Evolutionary conservation across 352 stramenopile genomes (phyloP), one percentile per base, ranked within the genome.

Genomic region (Plasmopara muralis): DNA sequence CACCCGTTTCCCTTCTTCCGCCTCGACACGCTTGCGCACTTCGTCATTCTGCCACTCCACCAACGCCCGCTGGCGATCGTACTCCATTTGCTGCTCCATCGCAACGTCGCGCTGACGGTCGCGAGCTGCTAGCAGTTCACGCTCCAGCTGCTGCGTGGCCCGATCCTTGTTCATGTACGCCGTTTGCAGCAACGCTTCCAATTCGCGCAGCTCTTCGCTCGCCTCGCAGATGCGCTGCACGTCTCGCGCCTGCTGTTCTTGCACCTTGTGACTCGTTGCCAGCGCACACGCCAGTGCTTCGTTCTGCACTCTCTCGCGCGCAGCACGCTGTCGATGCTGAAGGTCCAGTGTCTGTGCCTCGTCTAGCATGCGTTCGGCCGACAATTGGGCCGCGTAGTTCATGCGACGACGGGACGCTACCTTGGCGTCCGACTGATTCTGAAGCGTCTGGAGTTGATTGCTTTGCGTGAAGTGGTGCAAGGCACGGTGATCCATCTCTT

Each of bases 141-240:
- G 70, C 63, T 97, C 86, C 50, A 95, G 67, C 48, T 96, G 81
- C 68, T 97, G 90, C 50, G 74, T 80, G 2, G 87, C 86, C 31
- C 90, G 71, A 49, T 97, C 88, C 63, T 96, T 97, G 66, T 97
- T 96, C 66, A 97, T 83, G 68, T 97, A 97, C 25, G 88, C 90
- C 53, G 87, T 90, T 56, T 95, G 89, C n/a, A 97, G 70, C 50
- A 93, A 81, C 30, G 62, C 35, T 57, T 97, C 83, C 31, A 97
- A 76, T 37, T 96, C 83, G 41, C 87, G 86, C 9, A 97, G 69
- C 59, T 97, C 90, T 51, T 94, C 83, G 56, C 78, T 93, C 14
- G 78, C 74, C 47, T 96, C 85, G 57, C 86, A 96, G 55, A 97
- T 96, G 43, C 83, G 76, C 65, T 95, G 86, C 40, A 96, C 82